Conservation (phyloP, 768 basidiomycete genomes). For the Exsudoporus frostii region DNA sequence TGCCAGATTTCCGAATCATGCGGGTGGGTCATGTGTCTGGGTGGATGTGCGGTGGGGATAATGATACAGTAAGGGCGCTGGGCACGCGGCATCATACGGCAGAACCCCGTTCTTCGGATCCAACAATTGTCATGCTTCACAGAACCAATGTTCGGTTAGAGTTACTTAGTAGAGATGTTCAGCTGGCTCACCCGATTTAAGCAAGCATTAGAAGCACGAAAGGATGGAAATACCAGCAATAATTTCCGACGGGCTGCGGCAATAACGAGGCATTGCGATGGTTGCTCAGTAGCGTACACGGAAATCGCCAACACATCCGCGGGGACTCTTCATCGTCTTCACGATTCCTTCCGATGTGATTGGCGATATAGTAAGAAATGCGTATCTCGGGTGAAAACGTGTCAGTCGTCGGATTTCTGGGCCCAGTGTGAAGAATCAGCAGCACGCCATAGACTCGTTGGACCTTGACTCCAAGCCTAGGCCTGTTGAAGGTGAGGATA, state of each 20-base stretch:
- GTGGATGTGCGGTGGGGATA: neutral
- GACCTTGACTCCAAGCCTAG: too few species aligned
- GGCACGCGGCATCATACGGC: slow-evolving; percentile 2
- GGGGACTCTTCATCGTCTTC: neutral
- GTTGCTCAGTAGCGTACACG: neutral
- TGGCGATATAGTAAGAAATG: neutral
- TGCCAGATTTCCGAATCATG: neutral
- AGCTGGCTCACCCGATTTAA: slow-evolving; percentile 1
- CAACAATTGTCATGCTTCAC: neutral
- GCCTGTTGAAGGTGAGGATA: too few species aligned
- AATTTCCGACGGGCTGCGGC: neutral
- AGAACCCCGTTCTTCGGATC: neutral
- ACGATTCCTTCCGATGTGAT: neutral
- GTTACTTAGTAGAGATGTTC: neutral
- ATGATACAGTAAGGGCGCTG: neutral
- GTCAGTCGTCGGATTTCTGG: neutral
- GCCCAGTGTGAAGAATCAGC: neutral
- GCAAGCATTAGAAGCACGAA: neutral
- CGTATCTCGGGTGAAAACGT: neutral
- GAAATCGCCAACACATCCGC: neutral
- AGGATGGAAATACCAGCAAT: neutral
- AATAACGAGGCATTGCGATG: neutral
- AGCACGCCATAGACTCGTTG: too few species aligned
- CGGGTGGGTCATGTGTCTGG: slow-evolving; percentile 2
- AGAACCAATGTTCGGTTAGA: neutral